A percentile compares a stretch with the other conserved stretches of the same genome.
Evolutionary conservation across 2,329 filamentous ascomycete species (phyloP).

Genomic region (Sporothrix curviconia): DNA sequence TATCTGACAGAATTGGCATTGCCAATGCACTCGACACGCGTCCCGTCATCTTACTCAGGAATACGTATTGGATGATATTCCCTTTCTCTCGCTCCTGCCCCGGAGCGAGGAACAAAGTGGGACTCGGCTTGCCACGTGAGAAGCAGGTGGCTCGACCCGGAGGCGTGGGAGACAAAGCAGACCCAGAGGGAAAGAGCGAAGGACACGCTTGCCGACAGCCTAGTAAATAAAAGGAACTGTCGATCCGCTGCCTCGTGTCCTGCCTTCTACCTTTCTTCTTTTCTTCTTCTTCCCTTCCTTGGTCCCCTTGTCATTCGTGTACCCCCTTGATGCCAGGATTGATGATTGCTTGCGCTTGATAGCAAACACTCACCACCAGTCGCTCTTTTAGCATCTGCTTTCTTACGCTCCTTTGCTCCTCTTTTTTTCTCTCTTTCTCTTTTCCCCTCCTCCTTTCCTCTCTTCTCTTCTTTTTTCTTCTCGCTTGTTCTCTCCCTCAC

Average conservation of each 20-base stretch:
- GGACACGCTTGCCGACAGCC: not conserved
- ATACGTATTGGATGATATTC: not conserved
- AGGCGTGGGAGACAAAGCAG: not conserved
- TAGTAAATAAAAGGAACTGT: constrained; percentile 1
- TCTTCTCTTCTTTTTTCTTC: not conserved
- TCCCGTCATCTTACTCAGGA: not conserved
- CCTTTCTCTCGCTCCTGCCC: not conserved
- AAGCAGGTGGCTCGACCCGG: constrained; percentile 1
- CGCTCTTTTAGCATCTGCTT: constrained; percentile 4
- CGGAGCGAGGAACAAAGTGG: not conserved
- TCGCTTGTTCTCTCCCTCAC: not conserved
- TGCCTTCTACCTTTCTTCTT: not conserved
- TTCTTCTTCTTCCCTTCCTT: not conserved
- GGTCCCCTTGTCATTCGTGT: not conserved
- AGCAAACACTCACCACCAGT: constrained; percentile 5
- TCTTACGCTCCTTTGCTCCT: not conserved
- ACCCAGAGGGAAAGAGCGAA: not conserved
- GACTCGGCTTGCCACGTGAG: constrained; percentile 6
- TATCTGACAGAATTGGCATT: too few relatives aligned
- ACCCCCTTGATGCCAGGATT: constrained; percentile 6
- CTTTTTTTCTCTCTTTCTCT: not conserved
- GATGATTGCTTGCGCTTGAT: not conserved
- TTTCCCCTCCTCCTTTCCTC: too few relatives aligned
- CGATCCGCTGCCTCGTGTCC: not conserved
- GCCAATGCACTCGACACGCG: not conserved